Evolutionary conservation across 805 yeast species (phyloP).

Genomic region (Metschnikowia gruessii): DNA sequence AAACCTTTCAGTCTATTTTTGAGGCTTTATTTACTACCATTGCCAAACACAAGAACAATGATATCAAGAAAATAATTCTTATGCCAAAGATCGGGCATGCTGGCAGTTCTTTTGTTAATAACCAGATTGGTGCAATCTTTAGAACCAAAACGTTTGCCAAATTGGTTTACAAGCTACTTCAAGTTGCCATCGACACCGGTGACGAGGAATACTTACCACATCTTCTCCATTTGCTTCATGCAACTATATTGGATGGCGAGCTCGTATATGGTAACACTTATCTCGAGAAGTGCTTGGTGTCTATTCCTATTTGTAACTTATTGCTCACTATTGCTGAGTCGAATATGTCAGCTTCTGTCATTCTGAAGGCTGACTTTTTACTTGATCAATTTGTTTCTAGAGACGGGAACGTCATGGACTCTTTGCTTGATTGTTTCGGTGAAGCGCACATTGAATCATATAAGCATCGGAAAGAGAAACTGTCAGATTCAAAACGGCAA

Average conservation of each 20-base stretch:
- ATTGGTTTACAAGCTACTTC: slow-evolving; percentile 55
- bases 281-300: slow-evolving; percentile 45
- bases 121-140: slow-evolving; percentile 47
- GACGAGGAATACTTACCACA: slow-evolving; percentile 57
- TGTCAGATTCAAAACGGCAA: slow-evolving; percentile 53
- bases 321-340: slow-evolving; percentile 52
- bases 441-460: slow-evolving; percentile 48
- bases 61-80: slow-evolving; percentile 45
- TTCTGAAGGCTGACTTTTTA: slow-evolving; percentile 55
- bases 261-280: slow-evolving; percentile 36
- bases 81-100: slow-evolving; percentile 42
- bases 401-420: slow-evolving; percentile 49
- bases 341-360: slow-evolving; percentile 46
- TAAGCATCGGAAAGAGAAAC: slow-evolving; percentile 41
- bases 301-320: slow-evolving; percentile 55
- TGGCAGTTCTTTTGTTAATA: slow-evolving; percentile 31
- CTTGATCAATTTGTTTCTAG: slow-evolving; percentile 49
- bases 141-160: slow-evolving; percentile 54
- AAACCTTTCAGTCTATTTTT: slow-evolving; percentile 51
- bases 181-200: slow-evolving; percentile 46
- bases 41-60: slow-evolving; percentile 35
- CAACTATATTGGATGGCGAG: slow-evolving; percentile 53
- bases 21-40: slow-evolving; percentile 45
- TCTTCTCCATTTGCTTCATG: slow-evolving; percentile 68
- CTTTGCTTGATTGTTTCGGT: slow-evolving; percentile 58